These are phyloP conservation scores for Sporothrix curviconia DNA, from an alignment of 2,329 filamentous ascomycete species.

Conservation along the genomic window DNA sequence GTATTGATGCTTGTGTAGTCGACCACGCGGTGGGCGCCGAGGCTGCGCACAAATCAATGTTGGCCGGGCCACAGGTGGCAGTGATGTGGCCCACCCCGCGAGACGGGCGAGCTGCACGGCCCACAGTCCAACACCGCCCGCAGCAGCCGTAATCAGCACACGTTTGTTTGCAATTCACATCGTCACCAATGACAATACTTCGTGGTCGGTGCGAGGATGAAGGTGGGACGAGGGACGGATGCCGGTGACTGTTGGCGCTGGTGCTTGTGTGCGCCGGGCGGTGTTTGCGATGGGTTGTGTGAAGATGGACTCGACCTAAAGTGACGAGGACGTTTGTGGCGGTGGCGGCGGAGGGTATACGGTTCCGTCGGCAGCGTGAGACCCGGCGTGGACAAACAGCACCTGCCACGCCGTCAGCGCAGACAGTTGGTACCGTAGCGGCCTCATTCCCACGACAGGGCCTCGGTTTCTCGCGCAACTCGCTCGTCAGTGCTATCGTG, in stretches of 20 bases:
- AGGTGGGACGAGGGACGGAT: background rate
- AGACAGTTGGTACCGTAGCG: conserved; percentile 22
- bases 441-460: conserved; percentile 23
- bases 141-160: conserved; percentile 23
- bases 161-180: conserved; percentile 16
- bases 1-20: conserved; percentile 14
- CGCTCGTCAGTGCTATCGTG: conserved; percentile 16
- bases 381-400: conserved; percentile 21
- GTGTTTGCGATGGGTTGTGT: background rate
- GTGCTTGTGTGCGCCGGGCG: background rate
- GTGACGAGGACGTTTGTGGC: background rate
- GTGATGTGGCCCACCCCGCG: conserved; percentile 20
- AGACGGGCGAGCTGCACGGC: conserved; percentile 23
- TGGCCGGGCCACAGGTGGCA: conserved; percentile 16
- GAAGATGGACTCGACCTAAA: too few relatives aligned
- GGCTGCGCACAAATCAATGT: conserved; percentile 16
- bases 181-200: background rate
- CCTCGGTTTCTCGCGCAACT: conserved; percentile 20
- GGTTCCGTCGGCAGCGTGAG: conserved; percentile 9
- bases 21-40: conserved; percentile 20
- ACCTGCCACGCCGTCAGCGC: conserved; percentile 23
- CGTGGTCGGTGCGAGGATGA: background rate
- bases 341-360: background rate
- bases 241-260: background rate
- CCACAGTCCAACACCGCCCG: conserved; percentile 21